Evolutionary conservation across 1,284 basidiomycete species (phyloP), one percentile per base, ranked within the genome.

Genomic region (Leccinum discolor): DNA sequence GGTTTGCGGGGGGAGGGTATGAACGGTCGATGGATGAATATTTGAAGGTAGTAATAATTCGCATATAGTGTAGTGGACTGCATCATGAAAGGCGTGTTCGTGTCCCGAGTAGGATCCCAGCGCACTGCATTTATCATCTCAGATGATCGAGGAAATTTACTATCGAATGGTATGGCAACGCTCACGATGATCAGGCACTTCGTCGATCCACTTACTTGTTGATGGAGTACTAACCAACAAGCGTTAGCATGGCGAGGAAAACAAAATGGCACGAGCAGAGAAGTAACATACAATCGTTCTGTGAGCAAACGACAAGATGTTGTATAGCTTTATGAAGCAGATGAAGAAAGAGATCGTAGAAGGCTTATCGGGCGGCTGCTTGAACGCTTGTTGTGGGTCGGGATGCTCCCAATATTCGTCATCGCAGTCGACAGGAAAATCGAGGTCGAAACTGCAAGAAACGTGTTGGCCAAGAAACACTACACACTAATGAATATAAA

Each of bases 1-100:
- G 84, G 83, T 67, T 86, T 86, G 56, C 82, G 80, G 1, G 86
- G 84, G 1, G 88, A 86, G 0, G 91, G 90, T 64, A 95, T 93
- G 78, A 94, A 95, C 0, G 91, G 91, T 8, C 93, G 84, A 73
- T 95, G 93, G 56, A 94, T 88, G 52, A 90, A 82, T 71, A 95
- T 94, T 70, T 91, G 90, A 14, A 90, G 80, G 66, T 89, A 82
- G 73, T 94, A 93, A 74, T 91, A 94, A 8, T 81, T 80, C 2
- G 84, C 77, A 70, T 92, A 92, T 3, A 95, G 81, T 12, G 79
- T 70, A 0, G 87, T 88, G 0, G 90, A 91, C 78, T 94, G 92
- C 66, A 86, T 81, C 76, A 94, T 91, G 70, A 89, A 88, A 2
- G 77, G 68, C 0, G 70, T 63, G 65, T 84, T 61, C 67, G 91